Base-by-base conservation (phyloP, 371 early-diverging fungal species). In the Amoeboaphelidium occidentale region DNA sequence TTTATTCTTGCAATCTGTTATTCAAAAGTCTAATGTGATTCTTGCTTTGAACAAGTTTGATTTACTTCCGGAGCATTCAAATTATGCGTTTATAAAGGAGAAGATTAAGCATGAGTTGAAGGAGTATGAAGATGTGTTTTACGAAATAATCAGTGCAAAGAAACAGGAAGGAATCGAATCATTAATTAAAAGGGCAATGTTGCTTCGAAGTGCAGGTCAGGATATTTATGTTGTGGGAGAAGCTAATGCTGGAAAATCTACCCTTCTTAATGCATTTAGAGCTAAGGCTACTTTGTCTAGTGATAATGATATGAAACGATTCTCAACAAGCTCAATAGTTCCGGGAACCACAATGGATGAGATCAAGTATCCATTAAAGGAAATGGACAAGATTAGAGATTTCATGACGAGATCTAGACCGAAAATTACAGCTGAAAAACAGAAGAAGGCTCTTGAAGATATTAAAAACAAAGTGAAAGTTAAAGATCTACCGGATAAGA, bases 231-330 rank as follows among this genome's bases (percentile, higher is more conserved):
- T 79, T 45, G 65, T 80, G 3, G 80, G 80, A 0, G 66, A 69
- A 25, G 75, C 77, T 2, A 80, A 79, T 50, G 78, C 73, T 3
- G 80, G 80, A 28, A 80, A 80, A 57, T 75, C 77, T 0, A 73
- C 75, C 20, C 58, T 80, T 1, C 62, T 78, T 41, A 76, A 80
- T 46, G 63, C 68, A 14, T 56, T 78, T 25, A 53, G 76, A 48
- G 50, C 57, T 17, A 71, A 64, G 26, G 57, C n/a, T n/a, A n/a
- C n/a, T n/a, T n/a, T n/a, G n/a, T n/a, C n/a, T n/a, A n/a, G 61
- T 42, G 57, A 60, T 22, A 55, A 66, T 22, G 61, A 64, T 20
- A 58, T 60, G 0, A 56, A 68, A 27, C 69, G 70, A 52, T 60
- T 59, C 27, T 69, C 73, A 14, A 69, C 77, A 1, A 69, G 70